Base-by-base conservation (phyloP, 1,284 basidiomycete species). In the Tylopilus orsonianus region DNA sequence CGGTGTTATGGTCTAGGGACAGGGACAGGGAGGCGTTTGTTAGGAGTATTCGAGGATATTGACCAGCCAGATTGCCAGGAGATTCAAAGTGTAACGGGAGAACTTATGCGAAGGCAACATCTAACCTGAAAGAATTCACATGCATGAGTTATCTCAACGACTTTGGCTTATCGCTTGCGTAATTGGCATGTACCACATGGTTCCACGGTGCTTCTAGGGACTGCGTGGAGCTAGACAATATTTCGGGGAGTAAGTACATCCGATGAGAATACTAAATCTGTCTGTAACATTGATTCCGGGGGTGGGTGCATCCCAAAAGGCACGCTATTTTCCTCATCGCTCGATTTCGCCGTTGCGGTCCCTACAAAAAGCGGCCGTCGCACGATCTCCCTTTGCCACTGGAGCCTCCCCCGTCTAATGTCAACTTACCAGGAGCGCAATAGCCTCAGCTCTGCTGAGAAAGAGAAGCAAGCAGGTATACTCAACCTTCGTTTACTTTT, bases 401-500 rank as follows among this genome's bases (percentile, higher is more conserved):
- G 1, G 13, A 22, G 20, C n/a, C 10, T 8, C 33, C 56, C 52
- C 60, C 62, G 56, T 61, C 41, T 55, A 48, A 71, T 72, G 71
- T 67, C 65, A 32, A 16, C 49, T 29, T 47, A 41, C 46, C 52
- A 55, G 38, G 66, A 64, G 14, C 65, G 56, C 47, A 63, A 63
- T 42, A 65, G 60, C 50, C 46, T 57, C 22, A 37, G 58, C 53
- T 67, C 53, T 2, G 49, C 57, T 22, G 69, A 71, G 50, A 72
- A 65, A 58, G 56, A 57, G 41, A 60, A 59, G 16, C 44, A 50
- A 19, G 0, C 44, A 50, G 59, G 61, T 64, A 35, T 27, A 18
- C 6, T 32, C 13, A 3, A 20, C 12, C 23, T 5, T 24, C n/a
- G n/a, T n/a, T n/a, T n/a, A n/a, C n/a, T n/a, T n/a, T 8, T 6